Conservation (phyloP, 2,329 filamentous ascomycete genomes). For the Cordyceps pruinosa region DNA sequence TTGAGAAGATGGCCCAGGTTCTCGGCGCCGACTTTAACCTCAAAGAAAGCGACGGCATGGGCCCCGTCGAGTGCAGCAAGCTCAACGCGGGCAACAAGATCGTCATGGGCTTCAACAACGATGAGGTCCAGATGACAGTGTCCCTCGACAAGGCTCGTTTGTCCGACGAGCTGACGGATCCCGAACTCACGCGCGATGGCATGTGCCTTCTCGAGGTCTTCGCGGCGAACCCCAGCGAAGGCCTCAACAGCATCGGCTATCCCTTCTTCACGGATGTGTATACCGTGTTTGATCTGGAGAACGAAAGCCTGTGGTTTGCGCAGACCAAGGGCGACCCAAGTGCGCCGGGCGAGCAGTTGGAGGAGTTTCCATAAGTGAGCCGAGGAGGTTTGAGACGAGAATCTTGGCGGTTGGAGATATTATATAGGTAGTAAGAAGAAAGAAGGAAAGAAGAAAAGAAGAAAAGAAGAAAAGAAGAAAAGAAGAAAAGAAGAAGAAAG, state of each 20-base stretch:
- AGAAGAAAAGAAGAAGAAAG: too few relatives aligned
- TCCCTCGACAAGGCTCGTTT: slow-evolving; percentile 1
- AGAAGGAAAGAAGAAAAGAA: too few relatives aligned
- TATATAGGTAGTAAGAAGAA: too few relatives aligned
- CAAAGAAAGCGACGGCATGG: not conserved
- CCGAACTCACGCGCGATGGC: not conserved
- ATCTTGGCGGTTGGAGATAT: too few relatives aligned
- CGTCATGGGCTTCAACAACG: slow-evolving; percentile 5
- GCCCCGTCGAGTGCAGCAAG: not conserved
- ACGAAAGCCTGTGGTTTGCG: slow-evolving; percentile 9
- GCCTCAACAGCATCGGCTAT: slow-evolving; percentile 3
- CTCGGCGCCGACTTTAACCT: not conserved
- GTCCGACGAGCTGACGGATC: not conserved
- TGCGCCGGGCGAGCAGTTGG: not conserved
- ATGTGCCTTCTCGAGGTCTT: not conserved
- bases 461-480: too few relatives aligned
- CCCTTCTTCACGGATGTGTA: not conserved
- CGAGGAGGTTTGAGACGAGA: not conserved
- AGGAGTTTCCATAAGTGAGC: slow-evolving; percentile 4
- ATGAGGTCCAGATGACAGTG: not conserved
- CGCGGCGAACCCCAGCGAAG: not conserved
- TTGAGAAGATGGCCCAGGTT: not conserved
- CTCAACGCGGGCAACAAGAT: slow-evolving; percentile 4
- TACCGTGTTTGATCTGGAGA: slow-evolving; percentile 9
- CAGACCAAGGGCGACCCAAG: not conserved